These are phyloP conservation scores for Lentinula aciculospora DNA, from an alignment of 768 basidiomycete species.

Conservation along the genomic window DNA sequence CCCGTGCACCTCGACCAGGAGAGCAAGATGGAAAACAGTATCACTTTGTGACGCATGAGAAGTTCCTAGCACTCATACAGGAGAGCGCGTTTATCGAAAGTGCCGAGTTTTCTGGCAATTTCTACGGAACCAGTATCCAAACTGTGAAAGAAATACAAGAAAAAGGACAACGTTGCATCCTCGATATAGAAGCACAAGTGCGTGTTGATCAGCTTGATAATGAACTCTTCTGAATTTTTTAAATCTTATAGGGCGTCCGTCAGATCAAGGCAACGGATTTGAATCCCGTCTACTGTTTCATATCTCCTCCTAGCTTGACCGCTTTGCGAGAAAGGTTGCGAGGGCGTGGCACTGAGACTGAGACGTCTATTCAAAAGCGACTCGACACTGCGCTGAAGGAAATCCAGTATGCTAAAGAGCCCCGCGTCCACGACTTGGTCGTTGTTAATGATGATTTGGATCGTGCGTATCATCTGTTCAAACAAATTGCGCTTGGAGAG, in stretches of 20 bases:
- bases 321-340: slow-evolving; percentile 65
- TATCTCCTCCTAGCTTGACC: slow-evolving; percentile 81
- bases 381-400: slow-evolving; percentile 76
- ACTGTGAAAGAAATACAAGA: slow-evolving; percentile 66
- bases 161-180: slow-evolving; percentile 76
- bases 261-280: slow-evolving; percentile 83
- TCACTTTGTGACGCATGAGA: slow-evolving; percentile 71
- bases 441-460: slow-evolving; percentile 91
- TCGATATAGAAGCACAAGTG: slow-evolving; percentile 97
- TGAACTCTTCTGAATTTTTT: slow-evolving; percentile 12
- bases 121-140: slow-evolving; percentile 86
- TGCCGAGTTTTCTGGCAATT: slow-evolving; percentile 89
- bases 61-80: slow-evolving; percentile 64
- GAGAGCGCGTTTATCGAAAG: slow-evolving; percentile 87
- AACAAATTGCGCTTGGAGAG: slow-evolving; percentile 70
- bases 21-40: slow-evolving; percentile 83
- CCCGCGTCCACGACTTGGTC: slow-evolving; percentile 70
- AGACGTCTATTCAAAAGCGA: slow-evolving; percentile 65
- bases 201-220: slow-evolving; percentile 15
- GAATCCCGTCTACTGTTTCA: slow-evolving; percentile 85
- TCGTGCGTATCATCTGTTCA: slow-evolving; percentile 73
- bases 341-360: slow-evolving; percentile 80
- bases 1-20: slow-evolving; percentile 75
- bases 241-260: slow-evolving; percentile 81
- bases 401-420: slow-evolving; percentile 77